These are phyloP conservation scores for Termitomyces sp. DNA, from an alignment of 768 basidiomycete genomes.

Conservation along the genomic window DNA sequence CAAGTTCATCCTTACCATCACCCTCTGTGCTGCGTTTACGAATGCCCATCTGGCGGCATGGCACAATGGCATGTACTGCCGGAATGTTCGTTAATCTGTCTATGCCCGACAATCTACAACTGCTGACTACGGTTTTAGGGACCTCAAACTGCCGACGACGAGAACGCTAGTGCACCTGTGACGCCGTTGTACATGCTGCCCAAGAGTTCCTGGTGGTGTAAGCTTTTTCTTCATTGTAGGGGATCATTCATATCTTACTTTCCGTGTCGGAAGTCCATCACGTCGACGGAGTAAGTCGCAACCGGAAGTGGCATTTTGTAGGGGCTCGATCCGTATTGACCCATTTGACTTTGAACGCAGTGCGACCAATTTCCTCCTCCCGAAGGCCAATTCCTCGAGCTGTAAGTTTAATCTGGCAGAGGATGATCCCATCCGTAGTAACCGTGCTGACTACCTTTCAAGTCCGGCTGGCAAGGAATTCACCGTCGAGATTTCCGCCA, in stretches of 20 bases:
- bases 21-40: conserved; percentile 16
- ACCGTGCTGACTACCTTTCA: background rate
- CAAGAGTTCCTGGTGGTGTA: conserved; percentile 47
- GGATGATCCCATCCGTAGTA: background rate
- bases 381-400: conserved; percentile 38
- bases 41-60: conserved; percentile 44
- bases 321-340: background rate
- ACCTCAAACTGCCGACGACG: conserved; percentile 24
- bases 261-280: conserved; percentile 30
- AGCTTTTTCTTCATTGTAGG: background rate
- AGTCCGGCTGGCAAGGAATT: conserved; percentile 51
- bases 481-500: conserved; percentile 47
- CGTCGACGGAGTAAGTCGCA: conserved; percentile 29
- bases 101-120: background rate
- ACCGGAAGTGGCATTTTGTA: background rate
- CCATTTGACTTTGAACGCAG: conserved; percentile 19
- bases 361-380: conserved; percentile 44
- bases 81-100: conserved; percentile 33
- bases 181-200: conserved; percentile 42
- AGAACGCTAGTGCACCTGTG: conserved; percentile 39
- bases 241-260: background rate
- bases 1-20: conserved; percentile 7
- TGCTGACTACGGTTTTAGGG: conserved; percentile 24
- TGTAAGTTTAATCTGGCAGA: conserved; percentile 29
- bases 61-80: conserved; percentile 44